phyloP scores from a whole-genome alignment of 805 yeast genomes.

The Lipomyces spencermartinsiae region DNA sequence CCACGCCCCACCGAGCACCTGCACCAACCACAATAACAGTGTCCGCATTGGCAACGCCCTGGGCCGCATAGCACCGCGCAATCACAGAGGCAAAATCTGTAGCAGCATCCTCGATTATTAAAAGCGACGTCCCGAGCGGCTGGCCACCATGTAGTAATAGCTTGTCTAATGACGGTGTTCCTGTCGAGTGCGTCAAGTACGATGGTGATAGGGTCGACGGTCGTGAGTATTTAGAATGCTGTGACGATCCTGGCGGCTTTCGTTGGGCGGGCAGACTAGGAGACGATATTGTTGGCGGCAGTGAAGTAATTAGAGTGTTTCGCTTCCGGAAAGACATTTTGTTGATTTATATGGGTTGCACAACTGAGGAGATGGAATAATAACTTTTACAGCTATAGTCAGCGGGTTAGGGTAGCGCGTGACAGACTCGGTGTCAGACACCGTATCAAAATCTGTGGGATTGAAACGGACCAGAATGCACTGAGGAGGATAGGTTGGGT shows the following conservation, averaged over 20 bases:
- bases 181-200: constrained; percentile 79
- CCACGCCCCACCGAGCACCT: constrained; percentile 64
- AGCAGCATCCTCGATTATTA: constrained; percentile 83
- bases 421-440: no score
- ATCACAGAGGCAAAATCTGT: constrained; percentile 84
- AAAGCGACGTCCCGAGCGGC: constrained; percentile 73
- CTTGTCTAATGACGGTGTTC: constrained; percentile 75
- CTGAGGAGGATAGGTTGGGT: no score
- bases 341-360: neutral
- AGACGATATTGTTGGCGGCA: neutral
- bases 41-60: constrained; percentile 72
- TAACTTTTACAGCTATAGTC: neutral
- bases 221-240: constrained; percentile 15
- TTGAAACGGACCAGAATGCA: no score
- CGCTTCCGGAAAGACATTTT: constrained; percentile 30
- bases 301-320: constrained; percentile 12
- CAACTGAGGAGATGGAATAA: no score
- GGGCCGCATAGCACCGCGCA: constrained; percentile 72
- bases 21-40: constrained; percentile 71
- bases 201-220: constrained; percentile 73
- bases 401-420: neutral
- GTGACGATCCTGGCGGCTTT: neutral
- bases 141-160: constrained; percentile 81
- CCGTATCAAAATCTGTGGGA: no score
- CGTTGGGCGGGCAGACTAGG: neutral